Conservation (phyloP, 2,329 filamentous ascomycete genomes). For the Apiospora pterosperma region DNA sequence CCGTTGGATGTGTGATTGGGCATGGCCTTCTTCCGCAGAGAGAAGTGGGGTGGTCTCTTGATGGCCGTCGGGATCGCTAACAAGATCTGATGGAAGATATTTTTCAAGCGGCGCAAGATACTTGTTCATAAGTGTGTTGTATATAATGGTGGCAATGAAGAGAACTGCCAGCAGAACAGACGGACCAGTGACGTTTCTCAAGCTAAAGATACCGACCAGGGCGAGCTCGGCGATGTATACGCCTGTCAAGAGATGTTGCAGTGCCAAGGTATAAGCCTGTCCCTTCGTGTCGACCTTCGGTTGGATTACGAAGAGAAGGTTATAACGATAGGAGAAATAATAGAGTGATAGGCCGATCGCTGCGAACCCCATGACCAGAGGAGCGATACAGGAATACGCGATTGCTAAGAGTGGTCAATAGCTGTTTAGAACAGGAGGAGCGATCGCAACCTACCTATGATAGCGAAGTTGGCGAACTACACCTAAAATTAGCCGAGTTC, state of each 20-base stretch:
- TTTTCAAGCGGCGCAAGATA: conserved; percentile 27
- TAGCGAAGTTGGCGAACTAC: conserved; percentile 29
- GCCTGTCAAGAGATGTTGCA: conserved; percentile 70
- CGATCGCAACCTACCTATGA: conserved; percentile 15
- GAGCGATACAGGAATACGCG: conserved; percentile 72
- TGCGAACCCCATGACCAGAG: conserved; percentile 68
- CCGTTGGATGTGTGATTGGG: conserved; percentile 18
- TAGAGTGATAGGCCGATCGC: conserved; percentile 66
- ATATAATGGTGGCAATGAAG: conserved; percentile 58
- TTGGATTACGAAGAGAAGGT: conserved; percentile 69
- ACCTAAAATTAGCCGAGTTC: conserved; percentile 25
- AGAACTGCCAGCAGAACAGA: conserved; percentile 60
- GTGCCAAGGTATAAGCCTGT: conserved; percentile 64
- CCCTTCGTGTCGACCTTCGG: conserved; percentile 71
- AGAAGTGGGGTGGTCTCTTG: background rate
- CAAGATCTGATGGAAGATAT: conserved; percentile 21
- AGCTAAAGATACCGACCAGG: conserved; percentile 67
- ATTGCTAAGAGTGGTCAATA: conserved; percentile 35
- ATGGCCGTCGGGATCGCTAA: conserved; percentile 1
- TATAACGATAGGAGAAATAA: conserved; percentile 74
- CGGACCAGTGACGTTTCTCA: conserved; percentile 55
- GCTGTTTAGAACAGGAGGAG: conserved; percentile 5
- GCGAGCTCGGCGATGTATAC: conserved; percentile 68
- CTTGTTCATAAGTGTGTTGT: conserved; percentile 45
- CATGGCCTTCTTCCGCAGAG: conserved; percentile 21